Evolutionary conservation across 2,329 filamentous ascomycete genomes (phyloP).

Genomic region (Beauveria medogensis): DNA sequence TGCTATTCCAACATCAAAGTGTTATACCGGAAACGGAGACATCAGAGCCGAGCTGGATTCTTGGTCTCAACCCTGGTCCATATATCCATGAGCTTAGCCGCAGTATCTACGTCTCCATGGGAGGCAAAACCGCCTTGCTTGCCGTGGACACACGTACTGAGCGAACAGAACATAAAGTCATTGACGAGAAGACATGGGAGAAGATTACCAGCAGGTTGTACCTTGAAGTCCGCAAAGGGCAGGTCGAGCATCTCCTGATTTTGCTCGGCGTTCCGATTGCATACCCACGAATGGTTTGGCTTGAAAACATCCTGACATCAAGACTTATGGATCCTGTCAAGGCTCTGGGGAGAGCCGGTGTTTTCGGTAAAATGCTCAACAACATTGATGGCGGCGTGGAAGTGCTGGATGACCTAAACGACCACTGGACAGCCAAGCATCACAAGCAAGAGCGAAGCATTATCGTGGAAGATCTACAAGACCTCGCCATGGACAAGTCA

Average conservation of each 20-base stretch:
- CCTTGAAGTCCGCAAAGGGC: conserved; percentile 70
- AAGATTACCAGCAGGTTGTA: conserved; percentile 80
- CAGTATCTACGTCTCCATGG: conserved; percentile 78
- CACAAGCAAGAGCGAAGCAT: conserved; percentile 86
- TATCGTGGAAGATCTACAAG: conserved; percentile 84
- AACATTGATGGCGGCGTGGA: conserved; percentile 88
- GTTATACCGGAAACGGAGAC: conserved; percentile 70
- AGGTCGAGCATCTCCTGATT: conserved; percentile 84
- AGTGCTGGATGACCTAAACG: conserved; percentile 84
- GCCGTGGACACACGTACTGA: conserved; percentile 90
- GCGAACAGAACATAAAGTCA: conserved; percentile 71
- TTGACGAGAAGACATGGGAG: conserved; percentile 76
- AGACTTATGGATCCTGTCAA: conserved; percentile 83
- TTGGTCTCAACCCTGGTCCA: conserved; percentile 72
- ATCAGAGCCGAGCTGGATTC: conserved; percentile 83
- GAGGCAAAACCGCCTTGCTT: conserved; percentile 69
- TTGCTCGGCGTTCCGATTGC: conserved; percentile 77
- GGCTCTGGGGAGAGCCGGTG: conserved; percentile 70
- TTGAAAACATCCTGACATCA: conserved; percentile 73
- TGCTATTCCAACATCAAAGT: conserved; percentile 97
- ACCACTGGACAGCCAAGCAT: conserved; percentile 95
- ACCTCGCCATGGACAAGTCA: conserved; percentile 86
- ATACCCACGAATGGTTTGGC: conserved; percentile 66
- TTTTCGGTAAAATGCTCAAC: conserved; percentile 75
- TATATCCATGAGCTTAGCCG: conserved; percentile 84